Conservation (phyloP, 2,329 filamentous ascomycete genomes). For the Hypoxylon sp. region DNA sequence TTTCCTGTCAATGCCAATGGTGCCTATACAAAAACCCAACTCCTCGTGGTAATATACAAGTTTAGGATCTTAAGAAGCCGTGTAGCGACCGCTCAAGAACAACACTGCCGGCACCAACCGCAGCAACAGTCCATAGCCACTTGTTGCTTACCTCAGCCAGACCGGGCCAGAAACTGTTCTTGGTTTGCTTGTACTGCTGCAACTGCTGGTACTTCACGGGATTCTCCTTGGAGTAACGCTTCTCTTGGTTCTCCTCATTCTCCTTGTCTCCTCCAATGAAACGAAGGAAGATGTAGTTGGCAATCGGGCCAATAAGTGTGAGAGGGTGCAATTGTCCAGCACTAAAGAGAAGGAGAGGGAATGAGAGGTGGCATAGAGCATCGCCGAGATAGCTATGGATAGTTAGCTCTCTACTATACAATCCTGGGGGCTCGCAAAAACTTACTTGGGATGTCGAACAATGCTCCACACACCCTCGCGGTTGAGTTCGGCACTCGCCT, state of each 20-base stretch:
- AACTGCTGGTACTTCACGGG: conserved; percentile 68
- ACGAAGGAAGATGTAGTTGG: conserved; percentile 72
- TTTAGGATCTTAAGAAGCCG: conserved; percentile 19
- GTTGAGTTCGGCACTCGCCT: conserved; percentile 61
- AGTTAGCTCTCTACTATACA: conserved; percentile 5
- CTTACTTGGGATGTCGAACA: conserved; percentile 74
- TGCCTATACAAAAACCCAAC: background rate
- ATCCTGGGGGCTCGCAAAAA: conserved; percentile 25
- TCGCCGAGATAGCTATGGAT: conserved; percentile 71
- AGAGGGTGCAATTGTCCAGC: conserved; percentile 69
- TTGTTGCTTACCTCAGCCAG: conserved; percentile 65
- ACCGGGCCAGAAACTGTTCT: conserved; percentile 73
- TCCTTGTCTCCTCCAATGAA: conserved; percentile 70
- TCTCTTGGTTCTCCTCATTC: conserved; percentile 67
- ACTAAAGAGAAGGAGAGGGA: conserved; percentile 70
- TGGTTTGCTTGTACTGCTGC: conserved; percentile 65
- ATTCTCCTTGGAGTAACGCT: conserved; percentile 66
- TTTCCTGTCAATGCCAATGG: background rate
- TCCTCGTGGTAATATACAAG: conserved; percentile 10
- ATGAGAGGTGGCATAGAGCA: conserved; percentile 70
- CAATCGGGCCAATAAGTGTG: conserved; percentile 68
- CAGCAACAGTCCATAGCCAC: conserved; percentile 69
- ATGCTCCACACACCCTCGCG: conserved; percentile 74
- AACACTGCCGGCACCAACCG: conserved; percentile 64
- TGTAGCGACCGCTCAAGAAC: conserved; percentile 59